Percentiles rank a stretch among this genome's conserved stretches.
Evolutionary conservation across 768 basidiomycete genomes (phyloP).

Genomic region (Lentinus brumalis): DNA sequence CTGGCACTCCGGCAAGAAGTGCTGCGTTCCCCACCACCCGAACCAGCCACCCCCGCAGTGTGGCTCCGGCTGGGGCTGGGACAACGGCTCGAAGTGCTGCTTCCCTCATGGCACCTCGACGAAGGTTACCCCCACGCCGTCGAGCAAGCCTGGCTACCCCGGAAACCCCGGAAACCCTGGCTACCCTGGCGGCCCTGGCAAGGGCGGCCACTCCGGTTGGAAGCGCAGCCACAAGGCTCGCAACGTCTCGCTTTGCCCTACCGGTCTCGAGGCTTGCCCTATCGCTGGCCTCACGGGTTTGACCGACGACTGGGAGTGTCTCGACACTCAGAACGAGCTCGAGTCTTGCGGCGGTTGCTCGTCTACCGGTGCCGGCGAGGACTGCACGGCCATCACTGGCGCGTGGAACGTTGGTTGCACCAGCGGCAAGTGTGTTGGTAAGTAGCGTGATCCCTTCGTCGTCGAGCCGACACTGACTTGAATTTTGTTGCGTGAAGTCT

Average conservation of each 20-base stretch:
- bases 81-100: constrained; percentile 36
- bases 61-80: constrained; percentile 48
- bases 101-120: constrained; percentile 18
- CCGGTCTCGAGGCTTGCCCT: constrained; percentile 57
- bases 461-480: neutral
- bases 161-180: constrained; percentile 27
- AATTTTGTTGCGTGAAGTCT: constrained; percentile 38
- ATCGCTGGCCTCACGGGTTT: constrained; percentile 39
- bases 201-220: constrained; percentile 21
- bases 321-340: constrained; percentile 65
- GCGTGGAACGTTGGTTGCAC: constrained; percentile 76
- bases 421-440: constrained; percentile 53
- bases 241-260: constrained; percentile 49
- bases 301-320: constrained; percentile 56
- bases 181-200: constrained; percentile 31
- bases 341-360: constrained; percentile 79
- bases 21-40: constrained; percentile 55
- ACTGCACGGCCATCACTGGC: constrained; percentile 69
- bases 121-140: constrained; percentile 39
- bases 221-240: constrained; percentile 41
- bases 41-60: constrained; percentile 45
- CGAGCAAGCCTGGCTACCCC: constrained; percentile 32
- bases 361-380: constrained; percentile 60
- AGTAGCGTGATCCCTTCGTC: constrained; percentile 25
- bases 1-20: constrained; percentile 49